Conservation (phyloP, 1,284 basidiomycete species). For the Apiotrichum mycotoxinovorans region DNA sequence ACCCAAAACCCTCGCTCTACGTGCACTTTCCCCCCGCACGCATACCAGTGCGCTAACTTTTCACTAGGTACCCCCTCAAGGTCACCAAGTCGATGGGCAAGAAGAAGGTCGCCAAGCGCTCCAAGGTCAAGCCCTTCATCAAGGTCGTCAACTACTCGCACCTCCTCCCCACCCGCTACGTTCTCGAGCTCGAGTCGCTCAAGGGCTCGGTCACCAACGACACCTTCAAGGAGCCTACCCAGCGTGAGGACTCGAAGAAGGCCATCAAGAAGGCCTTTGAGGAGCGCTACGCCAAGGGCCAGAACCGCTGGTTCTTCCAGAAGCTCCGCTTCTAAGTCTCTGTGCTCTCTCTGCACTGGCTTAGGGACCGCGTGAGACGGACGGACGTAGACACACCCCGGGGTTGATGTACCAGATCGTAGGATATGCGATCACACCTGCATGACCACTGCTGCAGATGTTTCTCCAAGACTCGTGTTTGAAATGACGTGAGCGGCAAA, state of each 20-base stretch:
- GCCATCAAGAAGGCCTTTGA: conserved; percentile 90
- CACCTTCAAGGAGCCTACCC: conserved; percentile 92
- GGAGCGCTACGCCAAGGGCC: conserved; percentile 83
- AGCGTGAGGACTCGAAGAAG: conserved; percentile 91
- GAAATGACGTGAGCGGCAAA: too few species aligned
- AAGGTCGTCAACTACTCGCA: conserved; percentile 98
- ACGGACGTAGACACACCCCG: conserved; percentile 1
- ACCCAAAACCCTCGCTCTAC: neutral
- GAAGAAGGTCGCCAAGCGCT: conserved; percentile 84
- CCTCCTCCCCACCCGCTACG: conserved; percentile 95
- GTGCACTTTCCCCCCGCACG: neutral
- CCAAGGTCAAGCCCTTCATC: conserved; percentile 97
- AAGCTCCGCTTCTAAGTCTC: conserved; percentile 39
- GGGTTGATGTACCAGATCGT: conserved; percentile 23
- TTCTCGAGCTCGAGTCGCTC: conserved; percentile 85
- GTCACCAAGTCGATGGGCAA: conserved; percentile 94
- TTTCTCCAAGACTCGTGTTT: too few species aligned
- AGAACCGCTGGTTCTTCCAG: conserved; percentile 79
- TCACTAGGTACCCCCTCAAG: conserved; percentile 84
- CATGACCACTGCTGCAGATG: conserved; percentile 9
- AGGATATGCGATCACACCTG: conserved; percentile 21
- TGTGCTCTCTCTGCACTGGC: neutral
- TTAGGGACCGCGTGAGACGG: neutral
- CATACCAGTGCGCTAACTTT: neutral
- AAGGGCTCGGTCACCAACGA: conserved; percentile 78